Conservation (phyloP, 129 eudicot species). For the Calendula officinalis region DNA sequence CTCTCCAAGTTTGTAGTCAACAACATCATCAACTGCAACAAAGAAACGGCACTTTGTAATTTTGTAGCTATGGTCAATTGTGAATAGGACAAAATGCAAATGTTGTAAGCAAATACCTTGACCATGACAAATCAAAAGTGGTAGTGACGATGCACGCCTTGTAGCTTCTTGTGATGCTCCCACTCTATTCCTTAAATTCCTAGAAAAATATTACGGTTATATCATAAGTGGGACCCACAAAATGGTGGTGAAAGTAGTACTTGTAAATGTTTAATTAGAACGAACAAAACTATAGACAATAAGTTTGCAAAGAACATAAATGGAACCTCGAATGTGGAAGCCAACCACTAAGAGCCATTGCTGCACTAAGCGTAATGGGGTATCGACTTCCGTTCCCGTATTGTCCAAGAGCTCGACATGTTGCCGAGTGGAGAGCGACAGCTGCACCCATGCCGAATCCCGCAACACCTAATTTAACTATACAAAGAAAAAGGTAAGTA, state of each 20-base stretch:
- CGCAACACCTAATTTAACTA: constrained; percentile 65
- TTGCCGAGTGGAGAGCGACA: constrained; percentile 51
- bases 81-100: too few relatives aligned
- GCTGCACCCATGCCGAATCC: constrained; percentile 64
- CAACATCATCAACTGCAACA: constrained; percentile 79
- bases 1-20: constrained; percentile 64
- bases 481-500: constrained; percentile 1
- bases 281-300: background rate
- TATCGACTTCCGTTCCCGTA: constrained; percentile 50
- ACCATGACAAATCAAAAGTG: constrained; percentile 74
- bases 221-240: background rate
- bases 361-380: constrained; percentile 46
- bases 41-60: constrained; percentile 8
- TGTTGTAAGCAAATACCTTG: constrained; percentile 38
- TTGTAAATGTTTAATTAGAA: background rate
- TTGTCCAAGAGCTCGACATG: constrained; percentile 45
- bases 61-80: too few relatives aligned
- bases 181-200: constrained; percentile 51
- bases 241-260: background rate
- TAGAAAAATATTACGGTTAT: constrained; percentile 27
- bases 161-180: constrained; percentile 54
- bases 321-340: constrained; percentile 56
- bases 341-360: constrained; percentile 59
- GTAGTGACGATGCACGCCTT: constrained; percentile 63
- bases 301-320: constrained; percentile 10